Base-by-base conservation (phyloP, 257 asterid genomes). In the Thymus quinquecostatus region DNA sequence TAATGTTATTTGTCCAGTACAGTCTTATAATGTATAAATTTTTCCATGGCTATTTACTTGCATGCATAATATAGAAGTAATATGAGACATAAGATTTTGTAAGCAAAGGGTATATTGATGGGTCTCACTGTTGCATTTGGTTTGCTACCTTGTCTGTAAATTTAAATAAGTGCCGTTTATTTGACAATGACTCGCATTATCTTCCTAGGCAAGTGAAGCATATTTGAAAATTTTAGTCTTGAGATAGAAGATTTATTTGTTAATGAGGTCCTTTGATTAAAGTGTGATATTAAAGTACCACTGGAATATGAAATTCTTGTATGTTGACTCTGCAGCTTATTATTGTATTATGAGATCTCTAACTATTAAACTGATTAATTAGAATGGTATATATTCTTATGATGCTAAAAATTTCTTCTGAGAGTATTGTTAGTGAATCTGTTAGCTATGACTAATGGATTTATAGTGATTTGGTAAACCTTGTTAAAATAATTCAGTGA, bases 41-140 rank as follows among this genome's bases (percentile, higher is more conserved):
- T 21, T 33, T 1, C 38, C 3, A 3, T 3, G 3, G 38, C 2
- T 33, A 33, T 33, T 33, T 33, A 33, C 38, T 33, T 33, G 3
- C 3, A 33, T 33, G 38, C 3, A 33, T 33, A 33, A 33, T 33
- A 33, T 33, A 1, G 38, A 3, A 33, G 9, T 41, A 33, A 53
- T 60, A 44, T 34, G 45, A n/a, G 34, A 40, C 32, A 7, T 44
- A 34, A 34, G 44, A 50, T 6, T 60, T 13, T 75, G 41, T 7
- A 36, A 71, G 49, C n/a, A 11, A 60, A 70, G 64, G 32, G 60
- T 33, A 41, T 70, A n/a, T n/a, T 45, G 64, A 40, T 68, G 64
- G 11, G 40, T 34, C 54, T 21, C 9, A 36, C 14, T 54, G 14
- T 11, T 21, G 30, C 13, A 68, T 10, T 64, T 0, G 66, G n/a